Evolutionary conservation across 352 stramenopile genomes (phyloP).

Genomic region (Pythium sukuiense): DNA sequence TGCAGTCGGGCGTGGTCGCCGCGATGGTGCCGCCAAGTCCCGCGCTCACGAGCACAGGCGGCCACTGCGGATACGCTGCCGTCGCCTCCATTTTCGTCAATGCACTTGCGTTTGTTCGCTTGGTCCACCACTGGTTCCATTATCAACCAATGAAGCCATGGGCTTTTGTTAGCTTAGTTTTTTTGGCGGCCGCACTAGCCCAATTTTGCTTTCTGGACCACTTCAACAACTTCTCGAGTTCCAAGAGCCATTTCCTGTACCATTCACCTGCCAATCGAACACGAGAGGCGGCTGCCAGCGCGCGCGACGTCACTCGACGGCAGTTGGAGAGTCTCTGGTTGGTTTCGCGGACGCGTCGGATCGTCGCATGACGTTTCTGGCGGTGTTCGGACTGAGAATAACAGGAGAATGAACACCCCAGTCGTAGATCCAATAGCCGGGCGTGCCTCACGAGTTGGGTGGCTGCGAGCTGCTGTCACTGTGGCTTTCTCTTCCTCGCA

Average conservation of each 20-base stretch:
- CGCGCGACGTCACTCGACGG: constrained; percentile 4
- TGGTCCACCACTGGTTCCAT: constrained; percentile 4
- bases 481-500: not conserved
- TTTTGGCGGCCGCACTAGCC: too few relatives aligned
- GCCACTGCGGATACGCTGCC: constrained; percentile 51
- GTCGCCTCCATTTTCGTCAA: constrained; percentile 53
- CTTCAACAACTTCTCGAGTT: not conserved
- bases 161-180: not conserved
- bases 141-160: not conserved
- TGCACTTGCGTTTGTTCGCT: not conserved
- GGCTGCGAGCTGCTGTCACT: not conserved
- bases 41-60: constrained; percentile 45
- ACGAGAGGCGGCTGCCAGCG: not conserved
- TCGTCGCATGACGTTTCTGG: constrained; percentile 6
- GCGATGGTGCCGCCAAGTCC: constrained; percentile 56
- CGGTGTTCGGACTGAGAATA: not conserved
- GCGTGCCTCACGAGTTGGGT: not conserved
- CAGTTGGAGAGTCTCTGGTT: not conserved
- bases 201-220: not conserved
- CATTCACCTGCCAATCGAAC: not conserved
- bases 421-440: not conserved
- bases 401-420: not conserved
- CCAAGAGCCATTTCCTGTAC: not conserved
- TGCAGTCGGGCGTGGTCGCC: constrained; percentile 39
- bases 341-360: constrained; percentile 2